A percentile compares a stretch with the other conserved stretches of the same genome.
These are phyloP conservation scores for Galerina sulciceps DNA, from an alignment of 768 basidiomycete genomes.

Conservation along the genomic window DNA sequence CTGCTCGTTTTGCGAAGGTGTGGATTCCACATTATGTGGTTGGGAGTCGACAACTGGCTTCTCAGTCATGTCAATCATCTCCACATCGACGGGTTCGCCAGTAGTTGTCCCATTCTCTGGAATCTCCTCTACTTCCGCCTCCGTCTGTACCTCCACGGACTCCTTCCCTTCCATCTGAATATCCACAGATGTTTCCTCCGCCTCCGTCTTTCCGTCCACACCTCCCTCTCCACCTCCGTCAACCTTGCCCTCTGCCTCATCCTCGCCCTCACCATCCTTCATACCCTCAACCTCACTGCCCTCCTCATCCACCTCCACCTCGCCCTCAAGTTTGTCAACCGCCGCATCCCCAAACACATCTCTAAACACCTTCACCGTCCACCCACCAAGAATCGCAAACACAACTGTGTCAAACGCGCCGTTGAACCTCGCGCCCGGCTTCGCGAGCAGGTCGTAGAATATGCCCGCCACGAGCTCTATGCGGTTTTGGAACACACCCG, in stretches of 20 bases:
- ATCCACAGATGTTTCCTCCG: slow-evolving; percentile 40
- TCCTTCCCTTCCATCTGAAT: background rate
- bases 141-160: background rate
- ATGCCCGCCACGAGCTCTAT: slow-evolving; percentile 60
- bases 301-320: slow-evolving; percentile 11
- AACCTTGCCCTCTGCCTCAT: background rate
- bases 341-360: slow-evolving; percentile 19
- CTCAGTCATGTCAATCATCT: background rate
- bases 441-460: slow-evolving; percentile 65
- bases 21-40: background rate
- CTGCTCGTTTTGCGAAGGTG: background rate
- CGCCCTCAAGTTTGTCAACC: slow-evolving; percentile 17
- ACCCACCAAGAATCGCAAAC: slow-evolving; percentile 58
- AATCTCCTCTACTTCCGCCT: background rate
- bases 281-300: slow-evolving; percentile 7
- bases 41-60: background rate
- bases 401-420: slow-evolving; percentile 63
- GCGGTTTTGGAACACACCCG: slow-evolving; percentile 75
- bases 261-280: slow-evolving; percentile 12
- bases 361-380: slow-evolving; percentile 32
- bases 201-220: slow-evolving; percentile 20
- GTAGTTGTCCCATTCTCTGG: background rate
- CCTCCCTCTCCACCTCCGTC: slow-evolving; percentile 35
- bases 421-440: slow-evolving; percentile 55
- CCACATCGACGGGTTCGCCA: background rate